These are phyloP conservation scores for Coffea canephora DNA, from an alignment of 257 asterid species.

Conservation along the genomic window DNA sequence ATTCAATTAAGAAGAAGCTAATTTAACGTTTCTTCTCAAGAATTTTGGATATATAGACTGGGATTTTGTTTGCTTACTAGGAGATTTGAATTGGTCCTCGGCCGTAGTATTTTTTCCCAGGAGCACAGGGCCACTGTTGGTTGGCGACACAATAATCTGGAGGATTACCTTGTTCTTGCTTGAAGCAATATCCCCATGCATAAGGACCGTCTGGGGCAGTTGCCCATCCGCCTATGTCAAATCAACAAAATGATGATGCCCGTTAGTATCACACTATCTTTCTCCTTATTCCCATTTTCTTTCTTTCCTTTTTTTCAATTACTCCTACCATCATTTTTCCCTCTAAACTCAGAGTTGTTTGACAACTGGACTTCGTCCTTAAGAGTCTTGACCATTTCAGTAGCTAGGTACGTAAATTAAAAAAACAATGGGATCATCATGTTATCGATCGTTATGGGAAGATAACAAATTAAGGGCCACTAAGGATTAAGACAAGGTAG, in stretches of 20 bases:
- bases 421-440: background rate
- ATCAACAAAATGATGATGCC: no score
- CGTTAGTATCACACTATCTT: no score
- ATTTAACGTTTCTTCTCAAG: no score
- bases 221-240: conserved; percentile 17
- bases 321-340: no score
- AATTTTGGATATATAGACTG: no score
- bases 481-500: background rate
- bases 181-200: conserved; percentile 31
- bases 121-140: conserved; percentile 8
- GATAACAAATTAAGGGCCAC: no score
- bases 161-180: conserved; percentile 1
- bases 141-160: background rate
- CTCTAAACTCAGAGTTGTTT: background rate
- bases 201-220: conserved; percentile 28
- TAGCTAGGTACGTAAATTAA: background rate
- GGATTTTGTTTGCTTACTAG: conserved; percentile 3
- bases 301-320: no score
- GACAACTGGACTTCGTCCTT: background rate
- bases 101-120: conserved; percentile 21
- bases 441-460: background rate
- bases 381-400: background rate
- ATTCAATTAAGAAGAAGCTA: no score
- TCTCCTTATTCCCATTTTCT: no score
- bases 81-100: conserved; percentile 30